Conservation (phyloP, 768 basidiomycete species). For the Auricularia sp. region DNA sequence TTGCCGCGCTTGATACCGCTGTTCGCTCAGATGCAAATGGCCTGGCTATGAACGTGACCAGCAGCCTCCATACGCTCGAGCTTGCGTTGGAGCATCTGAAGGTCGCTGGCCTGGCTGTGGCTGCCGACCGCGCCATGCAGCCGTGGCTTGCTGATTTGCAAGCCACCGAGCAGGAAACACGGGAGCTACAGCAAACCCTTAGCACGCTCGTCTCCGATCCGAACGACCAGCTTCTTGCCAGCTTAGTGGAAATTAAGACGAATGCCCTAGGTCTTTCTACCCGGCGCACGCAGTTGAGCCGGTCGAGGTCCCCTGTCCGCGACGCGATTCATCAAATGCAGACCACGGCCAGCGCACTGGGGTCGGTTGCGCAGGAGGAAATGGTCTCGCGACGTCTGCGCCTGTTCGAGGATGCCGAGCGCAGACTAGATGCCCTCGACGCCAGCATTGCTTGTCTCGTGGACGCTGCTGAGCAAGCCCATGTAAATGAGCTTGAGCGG, state of each 20-base stretch:
- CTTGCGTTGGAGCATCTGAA: slow-evolving; percentile 39
- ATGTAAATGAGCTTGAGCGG: neutral
- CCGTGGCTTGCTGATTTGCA: slow-evolving; percentile 24
- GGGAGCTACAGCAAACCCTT: slow-evolving; percentile 25
- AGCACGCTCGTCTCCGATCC: neutral
- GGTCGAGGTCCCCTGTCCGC: neutral
- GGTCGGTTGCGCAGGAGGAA: slow-evolving; percentile 3
- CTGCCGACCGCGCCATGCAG: slow-evolving; percentile 28
- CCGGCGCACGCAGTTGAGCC: neutral
- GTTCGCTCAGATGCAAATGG: slow-evolving; percentile 63
- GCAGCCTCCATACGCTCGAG: slow-evolving; percentile 40
- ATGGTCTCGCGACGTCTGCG: slow-evolving; percentile 2
- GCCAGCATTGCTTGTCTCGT: neutral
- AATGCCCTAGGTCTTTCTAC: neutral
- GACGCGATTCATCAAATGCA: neutral
- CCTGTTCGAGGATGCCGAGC: neutral
- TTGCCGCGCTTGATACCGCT: slow-evolving; percentile 47
- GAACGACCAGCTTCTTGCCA: neutral
- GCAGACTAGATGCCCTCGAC: neutral
- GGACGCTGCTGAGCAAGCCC: neutral
- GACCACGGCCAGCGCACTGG: neutral
- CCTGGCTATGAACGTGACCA: slow-evolving; percentile 53
- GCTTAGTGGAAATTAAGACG: neutral
- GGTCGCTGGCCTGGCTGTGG: slow-evolving; percentile 43
- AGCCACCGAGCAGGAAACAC: slow-evolving; percentile 30